phyloP scores from a whole-genome alignment of 2,329 filamentous ascomycete species.

The Immersiporthe knoxdaviesiana region DNA sequence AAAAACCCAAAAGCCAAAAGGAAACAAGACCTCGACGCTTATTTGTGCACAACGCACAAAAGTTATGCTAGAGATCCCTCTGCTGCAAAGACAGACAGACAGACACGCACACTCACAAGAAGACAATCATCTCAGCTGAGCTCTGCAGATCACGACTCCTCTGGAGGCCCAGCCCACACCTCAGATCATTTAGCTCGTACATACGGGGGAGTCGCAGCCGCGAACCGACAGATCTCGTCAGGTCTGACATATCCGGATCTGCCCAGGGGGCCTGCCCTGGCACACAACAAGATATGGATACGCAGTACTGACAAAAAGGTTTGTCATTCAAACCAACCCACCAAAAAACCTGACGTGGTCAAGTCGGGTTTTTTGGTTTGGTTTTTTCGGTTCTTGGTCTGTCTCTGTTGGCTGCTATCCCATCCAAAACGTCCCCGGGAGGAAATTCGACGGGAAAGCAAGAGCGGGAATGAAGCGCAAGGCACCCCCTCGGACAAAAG shows the following conservation, averaged over 20 bases:
- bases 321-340: neutral
- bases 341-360: neutral
- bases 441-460: neutral
- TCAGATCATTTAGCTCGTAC: constrained; percentile 5
- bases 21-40: neutral
- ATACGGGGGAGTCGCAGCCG: constrained; percentile 4
- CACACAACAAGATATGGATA: too few species aligned
- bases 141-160: constrained; percentile 7
- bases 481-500: neutral
- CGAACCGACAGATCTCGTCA: neutral
- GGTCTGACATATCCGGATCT: constrained; percentile 4
- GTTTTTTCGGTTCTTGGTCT: too few species aligned
- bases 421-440: too few species aligned
- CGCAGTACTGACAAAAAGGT: neutral
- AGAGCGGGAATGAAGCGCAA: neutral
- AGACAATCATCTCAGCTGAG: neutral
- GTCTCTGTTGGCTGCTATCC: too few species aligned
- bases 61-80: neutral
- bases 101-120: neutral
- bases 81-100: neutral
- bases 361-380: neutral
- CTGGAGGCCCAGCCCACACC: neutral
- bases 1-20: too few species aligned
- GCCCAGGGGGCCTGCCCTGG: constrained; percentile 2
- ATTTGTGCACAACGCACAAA: neutral